Percentiles rank a stretch among this genome's conserved stretches.
phyloP scores from a whole-genome alignment of 495 filamentous ascomycete genomes.

The Penicillium cinerascens region DNA sequence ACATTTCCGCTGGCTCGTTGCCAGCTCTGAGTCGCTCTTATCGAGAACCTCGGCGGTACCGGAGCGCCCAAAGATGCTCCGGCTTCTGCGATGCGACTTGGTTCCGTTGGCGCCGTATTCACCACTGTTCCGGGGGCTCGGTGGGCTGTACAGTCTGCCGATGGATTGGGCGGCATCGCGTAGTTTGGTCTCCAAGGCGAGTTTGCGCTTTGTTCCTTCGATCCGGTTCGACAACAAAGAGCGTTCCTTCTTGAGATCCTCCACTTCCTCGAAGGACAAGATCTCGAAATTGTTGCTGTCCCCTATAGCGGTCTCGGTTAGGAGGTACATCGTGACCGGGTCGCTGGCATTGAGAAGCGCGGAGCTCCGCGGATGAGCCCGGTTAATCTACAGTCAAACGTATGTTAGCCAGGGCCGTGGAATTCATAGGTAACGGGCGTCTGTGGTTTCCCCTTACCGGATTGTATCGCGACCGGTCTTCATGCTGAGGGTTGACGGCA shows the following conservation, averaged over 20 bases:
- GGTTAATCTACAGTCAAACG: conserved; percentile 26
- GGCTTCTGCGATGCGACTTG: conserved; percentile 31
- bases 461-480: conserved; percentile 37
- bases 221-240: conserved; percentile 66
- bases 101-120: conserved; percentile 29
- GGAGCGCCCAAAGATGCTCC: conserved; percentile 51
- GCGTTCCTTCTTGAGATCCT: conserved; percentile 83
- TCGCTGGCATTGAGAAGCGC: conserved; percentile 48
- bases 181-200: conserved; percentile 89
- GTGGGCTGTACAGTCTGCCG: conserved; percentile 66
- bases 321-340: conserved; percentile 70
- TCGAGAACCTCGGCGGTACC: conserved; percentile 31
- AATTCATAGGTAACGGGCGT: neutral
- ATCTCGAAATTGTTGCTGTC: conserved; percentile 84
- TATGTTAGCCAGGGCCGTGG: conserved; percentile 13
- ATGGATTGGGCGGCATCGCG: conserved; percentile 89
- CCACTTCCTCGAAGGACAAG: conserved; percentile 84
- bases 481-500: conserved; percentile 30
- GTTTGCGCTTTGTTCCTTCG: conserved; percentile 72
- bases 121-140: conserved; percentile 36
- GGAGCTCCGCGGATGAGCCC: conserved; percentile 37
- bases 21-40: conserved; percentile 70
- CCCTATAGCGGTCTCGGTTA: conserved; percentile 88
- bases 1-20: conserved; percentile 71
- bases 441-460: conserved; percentile 31